Conservation (phyloP, 495 filamentous ascomycete genomes). For the Penicillium coffeae region DNA sequence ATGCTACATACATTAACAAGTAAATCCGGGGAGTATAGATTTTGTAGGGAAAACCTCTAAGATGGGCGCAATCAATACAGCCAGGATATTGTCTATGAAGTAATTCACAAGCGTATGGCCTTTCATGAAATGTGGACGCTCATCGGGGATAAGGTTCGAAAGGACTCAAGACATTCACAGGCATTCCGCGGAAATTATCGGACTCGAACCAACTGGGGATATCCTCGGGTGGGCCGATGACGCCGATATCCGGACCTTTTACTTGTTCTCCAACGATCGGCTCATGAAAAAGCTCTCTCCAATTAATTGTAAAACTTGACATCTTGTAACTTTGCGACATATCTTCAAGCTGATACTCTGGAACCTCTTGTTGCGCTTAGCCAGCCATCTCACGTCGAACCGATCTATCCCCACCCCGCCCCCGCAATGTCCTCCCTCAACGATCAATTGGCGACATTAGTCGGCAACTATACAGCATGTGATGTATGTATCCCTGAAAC, state of each 20-base stretch:
- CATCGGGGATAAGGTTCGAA: too few species aligned
- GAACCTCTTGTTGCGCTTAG: too few species aligned
- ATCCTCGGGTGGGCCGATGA: constrained; percentile 21
- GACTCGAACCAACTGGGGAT: constrained; percentile 2
- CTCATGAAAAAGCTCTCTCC: background rate
- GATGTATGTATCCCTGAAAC: constrained; percentile 37
- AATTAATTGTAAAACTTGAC: background rate
- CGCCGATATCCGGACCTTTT: constrained; percentile 17
- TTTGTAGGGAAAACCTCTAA: too few species aligned
- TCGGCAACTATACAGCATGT: constrained; percentile 43
- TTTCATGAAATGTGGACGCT: too few species aligned
- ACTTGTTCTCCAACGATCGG: constrained; percentile 15
- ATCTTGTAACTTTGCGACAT: background rate
- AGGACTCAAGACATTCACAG: background rate
- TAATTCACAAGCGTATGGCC: too few species aligned
- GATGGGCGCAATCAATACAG: too few species aligned
- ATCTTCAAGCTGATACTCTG: too few species aligned
- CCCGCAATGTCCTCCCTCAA: constrained; percentile 28
- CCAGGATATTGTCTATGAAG: too few species aligned
- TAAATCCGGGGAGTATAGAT: too few species aligned
- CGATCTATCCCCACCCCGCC: constrained; percentile 7
- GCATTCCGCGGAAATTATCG: constrained; percentile 5
- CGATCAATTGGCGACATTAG: constrained; percentile 31
- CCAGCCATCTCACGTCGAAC: too few species aligned
- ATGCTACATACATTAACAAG: too few species aligned